Conservation (phyloP, 1,284 basidiomycete genomes). For the Boletus calvinii region DNA sequence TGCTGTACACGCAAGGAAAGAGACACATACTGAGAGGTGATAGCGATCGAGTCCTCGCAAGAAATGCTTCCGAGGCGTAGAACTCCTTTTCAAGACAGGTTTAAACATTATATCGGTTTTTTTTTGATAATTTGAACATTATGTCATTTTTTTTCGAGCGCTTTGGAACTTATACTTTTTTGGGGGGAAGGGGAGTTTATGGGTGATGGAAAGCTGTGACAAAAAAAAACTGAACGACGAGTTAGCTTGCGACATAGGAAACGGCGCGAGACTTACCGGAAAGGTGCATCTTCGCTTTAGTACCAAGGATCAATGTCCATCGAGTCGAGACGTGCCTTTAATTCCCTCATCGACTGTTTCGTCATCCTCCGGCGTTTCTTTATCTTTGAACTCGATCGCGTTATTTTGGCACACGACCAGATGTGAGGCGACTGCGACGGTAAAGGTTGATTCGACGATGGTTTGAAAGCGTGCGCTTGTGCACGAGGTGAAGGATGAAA, state of each 20-base stretch:
- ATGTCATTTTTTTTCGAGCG: constrained; percentile 6
- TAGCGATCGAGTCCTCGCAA: background rate
- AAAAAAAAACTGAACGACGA: background rate
- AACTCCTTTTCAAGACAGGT: background rate
- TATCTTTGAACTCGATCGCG: constrained; percentile 12
- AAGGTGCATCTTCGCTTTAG: background rate
- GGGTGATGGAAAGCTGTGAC: background rate
- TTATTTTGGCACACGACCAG: constrained; percentile 25
- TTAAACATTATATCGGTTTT: constrained; percentile 2
- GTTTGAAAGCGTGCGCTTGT: background rate
- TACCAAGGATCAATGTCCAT: constrained; percentile 16
- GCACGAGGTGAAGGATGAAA: constrained; percentile 4
- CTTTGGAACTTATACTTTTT: constrained; percentile 10
- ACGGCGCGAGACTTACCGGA: background rate
- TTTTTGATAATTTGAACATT: too few species aligned
- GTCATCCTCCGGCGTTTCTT: constrained; percentile 9
- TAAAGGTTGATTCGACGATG: background rate
- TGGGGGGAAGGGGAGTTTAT: background rate
- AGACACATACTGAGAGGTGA: background rate
- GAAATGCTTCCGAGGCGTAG: background rate
- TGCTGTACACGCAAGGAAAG: background rate
- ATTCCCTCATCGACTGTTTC: constrained; percentile 6
- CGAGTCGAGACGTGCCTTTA: constrained; percentile 12
- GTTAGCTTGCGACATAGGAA: background rate
- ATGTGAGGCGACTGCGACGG: background rate